Evolutionary conservation across 345 rosid genomes (phyloP).

Genomic region (Nasturtium officinale): DNA sequence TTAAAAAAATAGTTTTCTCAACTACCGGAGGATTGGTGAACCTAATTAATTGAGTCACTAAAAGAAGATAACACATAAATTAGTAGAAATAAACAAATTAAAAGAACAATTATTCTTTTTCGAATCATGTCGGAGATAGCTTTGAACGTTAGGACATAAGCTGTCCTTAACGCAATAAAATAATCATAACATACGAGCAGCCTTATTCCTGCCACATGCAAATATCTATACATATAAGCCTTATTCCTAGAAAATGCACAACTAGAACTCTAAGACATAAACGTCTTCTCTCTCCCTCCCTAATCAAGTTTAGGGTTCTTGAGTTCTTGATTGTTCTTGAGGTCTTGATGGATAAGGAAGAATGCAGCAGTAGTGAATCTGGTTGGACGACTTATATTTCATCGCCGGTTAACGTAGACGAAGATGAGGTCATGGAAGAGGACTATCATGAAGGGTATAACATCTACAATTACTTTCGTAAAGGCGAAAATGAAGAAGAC

Average conservation of each 20-base stretch:
- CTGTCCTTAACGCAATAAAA: conserved; percentile 43
- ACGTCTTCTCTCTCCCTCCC: conserved; percentile 1
- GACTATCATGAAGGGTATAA: conserved; percentile 37
- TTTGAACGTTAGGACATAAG: conserved; percentile 40
- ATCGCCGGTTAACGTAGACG: conserved; percentile 62
- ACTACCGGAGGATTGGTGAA: conserved; percentile 38
- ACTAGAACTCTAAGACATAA: conserved; percentile 12
- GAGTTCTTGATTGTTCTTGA: conserved; percentile 43
- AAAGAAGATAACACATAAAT: conserved; percentile 27
- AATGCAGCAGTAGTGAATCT: conserved; percentile 80
- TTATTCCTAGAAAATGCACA: conserved; percentile 22
- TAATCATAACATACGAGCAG: conserved; percentile 36
- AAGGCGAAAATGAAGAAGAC: conserved; percentile 44
- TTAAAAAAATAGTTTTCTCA: conserved; percentile 5
- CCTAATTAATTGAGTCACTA: conserved; percentile 31
- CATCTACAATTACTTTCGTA: conserved; percentile 16
- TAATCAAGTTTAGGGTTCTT: conserved; percentile 40
- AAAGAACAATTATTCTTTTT: conserved; percentile 35
- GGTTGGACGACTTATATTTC: conserved; percentile 79
- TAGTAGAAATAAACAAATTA: conserved; percentile 22
- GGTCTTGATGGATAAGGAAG: conserved; percentile 52
- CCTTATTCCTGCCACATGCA: conserved; percentile 38
- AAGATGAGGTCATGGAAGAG: conserved; percentile 36
- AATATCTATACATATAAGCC: conserved; percentile 27
- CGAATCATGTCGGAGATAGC: conserved; percentile 26